Base-by-base conservation (phyloP, 305 asterid genomes). In the Solanum chacoense region DNA sequence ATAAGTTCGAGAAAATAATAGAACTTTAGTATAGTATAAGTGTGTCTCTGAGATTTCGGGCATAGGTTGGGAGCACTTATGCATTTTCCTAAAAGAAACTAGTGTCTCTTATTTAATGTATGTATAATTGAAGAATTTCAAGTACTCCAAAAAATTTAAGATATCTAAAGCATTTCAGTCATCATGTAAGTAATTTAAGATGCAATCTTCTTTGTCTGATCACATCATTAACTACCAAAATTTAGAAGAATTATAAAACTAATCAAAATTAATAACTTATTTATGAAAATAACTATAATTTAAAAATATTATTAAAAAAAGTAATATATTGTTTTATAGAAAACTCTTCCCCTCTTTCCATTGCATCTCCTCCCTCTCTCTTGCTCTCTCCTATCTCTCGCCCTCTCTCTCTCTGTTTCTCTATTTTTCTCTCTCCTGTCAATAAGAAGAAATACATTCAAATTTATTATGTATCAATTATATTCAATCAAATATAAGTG, bases 21-120 rank as follows among this genome's bases (percentile, higher is more conserved):
- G 16, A 0, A 40, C 2, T 16, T 40, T 40, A 40, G 16, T 40
- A 12, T 40, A 40, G 1, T 40, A 40, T 40, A 11, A 40, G 0
- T 40, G 16, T 40, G 16, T 40, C 16, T 40, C 16, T 40, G 2
- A 11, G 6, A 11, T 40, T 40, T 40, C 6, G 18, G 16, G 0
- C 50, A 40, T 1, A 1, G 2, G 0, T 40, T 40, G 16, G 0
- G 6, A 0, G 6, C 12, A 40, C 18, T 40, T 12, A 11, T 40
- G 55, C 16, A 40, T 40, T 40, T 12, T 40, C 6, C 50, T 4
- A 8, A 38, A 38, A 40, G 50, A 40, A 42, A 42, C 55, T 42
- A 12, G 55, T 42, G 55, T 42, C 55, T 42, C 55, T 42, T 42
- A 42, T 42, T 13, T 42, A 42, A 11, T 13, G 59, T 42, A 50